A percentile compares a stretch with the other conserved stretches of the same genome.
These are phyloP conservation scores for Erythrophleum ivorense DNA, from an alignment of 331 rosid species.

Conservation along the genomic window DNA sequence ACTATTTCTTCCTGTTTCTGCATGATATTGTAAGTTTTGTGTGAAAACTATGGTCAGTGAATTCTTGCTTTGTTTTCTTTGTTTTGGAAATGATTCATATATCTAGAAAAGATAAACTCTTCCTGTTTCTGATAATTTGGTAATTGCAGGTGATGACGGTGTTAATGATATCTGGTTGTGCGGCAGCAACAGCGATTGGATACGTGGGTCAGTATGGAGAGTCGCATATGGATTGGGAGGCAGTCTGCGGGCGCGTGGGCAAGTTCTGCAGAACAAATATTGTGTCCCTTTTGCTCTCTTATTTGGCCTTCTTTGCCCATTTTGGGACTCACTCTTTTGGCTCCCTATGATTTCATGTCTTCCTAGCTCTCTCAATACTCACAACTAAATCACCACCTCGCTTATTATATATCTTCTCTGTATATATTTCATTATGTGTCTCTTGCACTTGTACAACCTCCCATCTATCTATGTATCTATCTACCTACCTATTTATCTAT, in stretches of 20 bases:
- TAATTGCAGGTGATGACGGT: constrained; percentile 56
- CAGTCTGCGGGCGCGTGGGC: constrained; percentile 54
- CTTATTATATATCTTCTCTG: too few relatives aligned
- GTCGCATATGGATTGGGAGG: constrained; percentile 53
- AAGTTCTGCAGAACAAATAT: constrained; percentile 60
- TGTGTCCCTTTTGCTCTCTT: constrained; percentile 54
- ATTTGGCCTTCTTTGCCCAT: constrained; percentile 59
- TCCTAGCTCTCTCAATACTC: not conserved
- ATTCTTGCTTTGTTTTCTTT: too few relatives aligned
- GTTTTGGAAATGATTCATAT: too few relatives aligned
- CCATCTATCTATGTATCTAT: not conserved
- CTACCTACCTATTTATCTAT: not conserved
- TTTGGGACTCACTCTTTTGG: constrained; percentile 50
- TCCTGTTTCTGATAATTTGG: not conserved
- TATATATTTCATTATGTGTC: too few relatives aligned
- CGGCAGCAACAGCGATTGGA: constrained; percentile 68
- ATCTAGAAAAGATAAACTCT: too few relatives aligned
- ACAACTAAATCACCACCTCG: not conserved
- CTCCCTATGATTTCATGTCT: constrained; percentile 36
- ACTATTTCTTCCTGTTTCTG: constrained; percentile 50
- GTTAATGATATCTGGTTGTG: constrained; percentile 67
- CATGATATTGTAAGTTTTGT: constrained; percentile 54
- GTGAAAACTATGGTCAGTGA: too few relatives aligned
- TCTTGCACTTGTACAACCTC: too few relatives aligned
- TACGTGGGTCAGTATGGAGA: constrained; percentile 68